Evolutionary conservation across 2,329 filamentous ascomycete genomes (phyloP), one percentile per base, ranked within the genome.

Genomic region (Nothophoma quercina): DNA sequence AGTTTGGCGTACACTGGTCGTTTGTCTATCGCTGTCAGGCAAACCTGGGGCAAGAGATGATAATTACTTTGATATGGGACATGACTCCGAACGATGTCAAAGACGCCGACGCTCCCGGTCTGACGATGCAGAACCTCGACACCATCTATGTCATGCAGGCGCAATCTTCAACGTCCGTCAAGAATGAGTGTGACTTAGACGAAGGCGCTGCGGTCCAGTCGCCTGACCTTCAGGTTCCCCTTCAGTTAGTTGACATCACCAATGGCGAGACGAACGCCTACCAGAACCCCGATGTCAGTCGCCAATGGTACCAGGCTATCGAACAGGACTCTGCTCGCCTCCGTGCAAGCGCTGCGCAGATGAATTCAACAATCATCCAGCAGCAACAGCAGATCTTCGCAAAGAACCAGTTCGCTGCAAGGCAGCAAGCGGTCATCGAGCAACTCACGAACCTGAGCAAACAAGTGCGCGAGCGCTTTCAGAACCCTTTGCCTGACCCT

Each of bases 111-210:
- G 40, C 36, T 10, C 47, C 54, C 7, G 40, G 28, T 18, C 22
- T 42, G 15, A 21, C 29, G 2, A 40, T 61, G 26, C 26, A 23
- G 8, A 49, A 59, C 12, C 34, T 51, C 12, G 60, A 62, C 32
- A 60, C 49, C 15, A 45, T 63, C 18, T 39, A 52, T 10, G 56
- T 62, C 19, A 48, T 57, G 41, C 51, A 50, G 7, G 46, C 26
- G 9, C 35, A 41, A 12, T 18, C 47, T 7, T 32, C 12, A 7
- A 22, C 26, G 15, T n/a, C 22, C 16, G 15, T 7, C 8, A 15
- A 19, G 2, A 35, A 9, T 13, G 8, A 21, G 10, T 10, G 18
- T 4, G 13, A 10, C 10, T 9, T 19, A 13, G 16, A 21, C 12
- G 38, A 51, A 9, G 23, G 15, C 22, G 25, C 29, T 7, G 18